Conservation (phyloP, 768 basidiomycete genomes). For the Xanthoconium purpureum region DNA sequence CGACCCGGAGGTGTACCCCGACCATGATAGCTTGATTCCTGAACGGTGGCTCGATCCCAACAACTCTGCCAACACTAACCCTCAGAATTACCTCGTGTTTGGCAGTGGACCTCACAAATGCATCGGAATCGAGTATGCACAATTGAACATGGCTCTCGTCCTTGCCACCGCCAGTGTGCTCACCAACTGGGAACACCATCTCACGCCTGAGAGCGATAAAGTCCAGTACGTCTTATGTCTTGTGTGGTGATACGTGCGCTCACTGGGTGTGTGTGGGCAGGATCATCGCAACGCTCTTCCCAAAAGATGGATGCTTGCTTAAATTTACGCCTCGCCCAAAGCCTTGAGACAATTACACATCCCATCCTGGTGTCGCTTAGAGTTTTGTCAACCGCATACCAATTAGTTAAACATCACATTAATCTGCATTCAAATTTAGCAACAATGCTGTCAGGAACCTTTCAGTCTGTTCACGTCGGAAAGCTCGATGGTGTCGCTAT, state of each 20-base stretch:
- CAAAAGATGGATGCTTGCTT: constrained; percentile 84
- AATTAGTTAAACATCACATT: constrained; percentile 15
- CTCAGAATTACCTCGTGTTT: constrained; percentile 95
- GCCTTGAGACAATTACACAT: constrained; percentile 7
- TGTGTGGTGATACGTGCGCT: background rate
- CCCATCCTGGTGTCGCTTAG: background rate
- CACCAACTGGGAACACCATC: constrained; percentile 84
- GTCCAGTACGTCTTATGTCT: constrained; percentile 60
- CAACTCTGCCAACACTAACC: constrained; percentile 75
- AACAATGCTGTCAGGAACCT: too few species aligned
- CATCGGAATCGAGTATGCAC: constrained; percentile 90
- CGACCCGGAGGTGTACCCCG: constrained; percentile 82
- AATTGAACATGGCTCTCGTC: constrained; percentile 83
- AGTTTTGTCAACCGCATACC: constrained; percentile 1
- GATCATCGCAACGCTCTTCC: constrained; percentile 96
- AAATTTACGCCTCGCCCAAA: constrained; percentile 64
- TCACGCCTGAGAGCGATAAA: constrained; percentile 75
- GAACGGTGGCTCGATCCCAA: constrained; percentile 91
- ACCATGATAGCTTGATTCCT: constrained; percentile 78
- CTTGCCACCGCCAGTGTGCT: constrained; percentile 78
- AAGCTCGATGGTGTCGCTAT: too few species aligned
- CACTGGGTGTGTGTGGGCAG: constrained; percentile 35
- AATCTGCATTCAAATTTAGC: constrained; percentile 9
- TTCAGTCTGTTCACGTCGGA: too few species aligned
- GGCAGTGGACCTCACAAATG: constrained; percentile 92